phyloP scores from a whole-genome alignment of 371 early-diverging fungal species.

The Nematocida sp. region DNA sequence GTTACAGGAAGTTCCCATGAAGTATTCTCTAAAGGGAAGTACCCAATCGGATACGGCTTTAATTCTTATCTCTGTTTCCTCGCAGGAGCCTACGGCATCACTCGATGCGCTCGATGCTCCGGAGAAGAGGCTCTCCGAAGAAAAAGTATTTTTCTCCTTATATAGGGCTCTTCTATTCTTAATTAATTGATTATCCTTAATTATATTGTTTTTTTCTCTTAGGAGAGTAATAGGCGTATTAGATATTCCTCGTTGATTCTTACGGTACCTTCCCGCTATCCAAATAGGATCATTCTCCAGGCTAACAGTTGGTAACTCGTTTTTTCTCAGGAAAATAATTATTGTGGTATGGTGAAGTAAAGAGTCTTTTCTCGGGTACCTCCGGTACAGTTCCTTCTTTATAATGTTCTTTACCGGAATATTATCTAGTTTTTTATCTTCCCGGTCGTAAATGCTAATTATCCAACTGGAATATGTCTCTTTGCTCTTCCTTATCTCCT shows the following conservation, averaged over 20 bases:
- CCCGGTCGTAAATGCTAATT: constrained; percentile 12
- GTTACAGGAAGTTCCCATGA: neutral
- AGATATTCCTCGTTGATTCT: constrained; percentile 42
- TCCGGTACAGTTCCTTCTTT: neutral
- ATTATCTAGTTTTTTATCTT: neutral
- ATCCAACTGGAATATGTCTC: neutral
- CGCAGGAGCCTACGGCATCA: neutral
- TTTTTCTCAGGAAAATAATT: neutral
- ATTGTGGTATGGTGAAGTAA: constrained; percentile 1
- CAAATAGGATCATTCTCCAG: constrained; percentile 27
- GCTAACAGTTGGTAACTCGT: neutral
- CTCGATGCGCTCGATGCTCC: neutral
- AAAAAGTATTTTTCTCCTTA: neutral
- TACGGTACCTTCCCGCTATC: constrained; percentile 40
- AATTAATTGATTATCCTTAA: neutral
- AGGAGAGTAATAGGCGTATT: constrained; percentile 38
- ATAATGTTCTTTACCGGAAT: constrained; percentile 8
- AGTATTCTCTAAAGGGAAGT: constrained; percentile 32
- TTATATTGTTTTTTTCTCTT: neutral
- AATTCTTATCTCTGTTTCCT: neutral
- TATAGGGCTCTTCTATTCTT: neutral
- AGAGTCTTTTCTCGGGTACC: neutral
- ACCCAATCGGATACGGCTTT: constrained; percentile 51
- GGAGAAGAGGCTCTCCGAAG: neutral
- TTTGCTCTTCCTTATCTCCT: neutral